Evolutionary conservation across 164 flowering plant species (phyloP).

Genomic region (Cinnamomum chago): DNA sequence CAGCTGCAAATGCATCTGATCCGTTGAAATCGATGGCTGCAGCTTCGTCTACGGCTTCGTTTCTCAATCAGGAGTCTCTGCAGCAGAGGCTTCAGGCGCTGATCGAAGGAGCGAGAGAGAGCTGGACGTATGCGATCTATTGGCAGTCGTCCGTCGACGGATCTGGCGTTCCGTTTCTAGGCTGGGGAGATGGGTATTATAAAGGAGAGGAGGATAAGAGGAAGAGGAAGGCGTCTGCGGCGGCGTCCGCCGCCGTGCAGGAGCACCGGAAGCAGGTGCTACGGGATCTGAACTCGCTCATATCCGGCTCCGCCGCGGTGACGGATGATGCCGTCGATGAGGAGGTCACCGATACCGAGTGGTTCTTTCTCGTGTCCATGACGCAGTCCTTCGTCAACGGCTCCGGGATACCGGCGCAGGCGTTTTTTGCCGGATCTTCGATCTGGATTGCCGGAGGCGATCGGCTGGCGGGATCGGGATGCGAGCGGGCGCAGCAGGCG

Average conservation of each 20-base stretch:
- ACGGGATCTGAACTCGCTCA: constrained; percentile 70
- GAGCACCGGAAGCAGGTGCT: constrained; percentile 73
- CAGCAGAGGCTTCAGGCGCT: constrained; percentile 74
- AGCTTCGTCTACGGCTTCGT: neutral
- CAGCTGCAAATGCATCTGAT: neutral
- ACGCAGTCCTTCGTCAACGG: constrained; percentile 66
- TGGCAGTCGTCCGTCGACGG: constrained; percentile 69
- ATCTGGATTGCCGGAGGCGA: constrained; percentile 68
- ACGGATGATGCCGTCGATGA: constrained; percentile 63
- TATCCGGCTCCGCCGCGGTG: constrained; percentile 41
- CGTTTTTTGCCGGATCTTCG: constrained; percentile 38
- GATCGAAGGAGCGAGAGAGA: constrained; percentile 64
- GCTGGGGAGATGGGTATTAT: constrained; percentile 94
- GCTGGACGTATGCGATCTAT: constrained; percentile 92
- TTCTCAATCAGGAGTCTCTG: constrained; percentile 62
- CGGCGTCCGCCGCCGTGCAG: constrained; percentile 47
- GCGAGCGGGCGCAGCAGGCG: constrained; percentile 76
- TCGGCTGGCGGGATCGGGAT: constrained; percentile 37
- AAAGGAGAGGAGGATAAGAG: constrained; percentile 60
- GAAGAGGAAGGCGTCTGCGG: constrained; percentile 12
- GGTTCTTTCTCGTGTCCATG: constrained; percentile 93
- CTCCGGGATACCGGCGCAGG: constrained; percentile 72
- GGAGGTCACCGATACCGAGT: constrained; percentile 91
- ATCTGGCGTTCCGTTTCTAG: constrained; percentile 45
- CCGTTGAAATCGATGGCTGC: constrained; percentile 11